Base-by-base conservation (phyloP, 805 yeast genomes). In the Wickerhamiella spandovensis region DNA sequence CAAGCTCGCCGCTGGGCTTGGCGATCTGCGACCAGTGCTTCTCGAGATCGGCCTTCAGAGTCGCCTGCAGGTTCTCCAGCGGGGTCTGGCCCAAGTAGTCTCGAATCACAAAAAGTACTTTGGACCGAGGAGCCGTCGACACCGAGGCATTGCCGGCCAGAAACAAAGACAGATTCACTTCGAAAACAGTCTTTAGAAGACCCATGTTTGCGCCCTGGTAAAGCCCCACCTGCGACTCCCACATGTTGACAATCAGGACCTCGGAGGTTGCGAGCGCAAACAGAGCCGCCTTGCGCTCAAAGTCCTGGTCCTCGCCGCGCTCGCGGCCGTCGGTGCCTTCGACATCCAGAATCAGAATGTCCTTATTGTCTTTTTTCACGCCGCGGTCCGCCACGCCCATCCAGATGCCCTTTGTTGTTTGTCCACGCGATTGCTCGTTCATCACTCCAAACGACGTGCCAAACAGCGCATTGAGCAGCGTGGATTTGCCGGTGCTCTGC, bases 171-270 rank as follows among this genome's bases (percentile, higher is more conserved):
- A 92, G 69, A 64, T 92, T 90, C 30, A 92, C 98, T 63, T 92
- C 98, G 67, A 92, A 88, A 3, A 92, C 98, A 0, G 98, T 92
- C 63, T 89, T 89, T 57, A 92, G 72, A 44, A 92, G 70, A 1
- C 92, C 97, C 95, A 92, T 84, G 62, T 92, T 92, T 22, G 97
- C 97, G 48, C 98, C 98, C 65, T 90, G 97, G 63, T 92, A 92
- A 43, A 92, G 72, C 9, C 98, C 98, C 51, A 92, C 88, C 67
- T 92, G 98, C 58, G 86, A 84, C 65, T 92, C 98, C 97, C 97
- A 92, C 62, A 90, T 78, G 65, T 92, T 92, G 43, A 92, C 83
- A 53, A 92, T 87, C 58, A 92, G 72, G 5, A 89, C 80, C 62
- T 92, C 97, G 15, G 92, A 80, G 0, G 96, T 89, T 10, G 97